Evolutionary conservation across 176 grass and related monocot genomes (phyloP).

Genomic region (Ensete ventricosum): DNA sequence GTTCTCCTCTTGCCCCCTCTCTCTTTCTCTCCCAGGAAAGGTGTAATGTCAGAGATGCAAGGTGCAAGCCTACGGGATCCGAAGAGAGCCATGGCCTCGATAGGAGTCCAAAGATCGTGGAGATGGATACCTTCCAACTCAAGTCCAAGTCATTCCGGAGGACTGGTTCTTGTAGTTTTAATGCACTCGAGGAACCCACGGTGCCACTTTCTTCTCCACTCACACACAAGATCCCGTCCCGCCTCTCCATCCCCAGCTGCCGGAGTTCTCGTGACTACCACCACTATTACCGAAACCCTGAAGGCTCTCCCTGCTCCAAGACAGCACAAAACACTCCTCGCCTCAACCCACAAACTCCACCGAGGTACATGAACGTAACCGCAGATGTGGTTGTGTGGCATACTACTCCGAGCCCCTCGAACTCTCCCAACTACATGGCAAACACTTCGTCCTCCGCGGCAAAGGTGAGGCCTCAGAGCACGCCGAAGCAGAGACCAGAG

Average conservation of each 20-base stretch:
- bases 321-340: constrained; percentile 52
- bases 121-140: constrained; percentile 75
- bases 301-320: constrained; percentile 24
- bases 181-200: neutral
- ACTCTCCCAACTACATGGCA: constrained; percentile 6
- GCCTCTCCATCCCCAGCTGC: constrained; percentile 10
- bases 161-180: neutral
- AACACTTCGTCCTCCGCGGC: constrained; percentile 36
- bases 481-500: constrained; percentile 36
- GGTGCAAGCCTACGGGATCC: constrained; percentile 22
- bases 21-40: constrained; percentile 37
- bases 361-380: neutral
- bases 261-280: constrained; percentile 12
- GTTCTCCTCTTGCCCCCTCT: neutral
- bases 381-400: neutral
- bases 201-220: constrained; percentile 25
- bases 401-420: neutral
- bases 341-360: neutral
- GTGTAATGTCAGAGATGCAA: constrained; percentile 6
- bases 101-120: constrained; percentile 73
- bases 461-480: constrained; percentile 57
- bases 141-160: constrained; percentile 25
- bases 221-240: constrained; percentile 19
- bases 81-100: constrained; percentile 41
- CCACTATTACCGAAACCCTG: neutral